Conservation (phyloP, 768 basidiomycete genomes). For the Auriscalpium orientale region DNA sequence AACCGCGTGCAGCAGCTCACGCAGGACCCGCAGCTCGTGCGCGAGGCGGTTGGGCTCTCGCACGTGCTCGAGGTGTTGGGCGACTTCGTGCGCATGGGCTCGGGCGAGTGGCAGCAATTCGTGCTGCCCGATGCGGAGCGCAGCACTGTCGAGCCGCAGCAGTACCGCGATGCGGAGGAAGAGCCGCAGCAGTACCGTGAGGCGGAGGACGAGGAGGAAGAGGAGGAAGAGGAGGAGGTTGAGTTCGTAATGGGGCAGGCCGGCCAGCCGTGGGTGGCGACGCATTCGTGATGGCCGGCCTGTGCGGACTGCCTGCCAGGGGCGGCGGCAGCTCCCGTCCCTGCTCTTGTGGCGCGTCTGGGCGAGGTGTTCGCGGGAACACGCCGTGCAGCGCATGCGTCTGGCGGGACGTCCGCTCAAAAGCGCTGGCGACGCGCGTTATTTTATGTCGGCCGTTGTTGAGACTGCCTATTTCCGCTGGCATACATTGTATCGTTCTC, state of each 20-base stretch:
- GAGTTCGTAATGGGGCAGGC: conserved; percentile 60
- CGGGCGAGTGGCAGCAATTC: conserved; percentile 50
- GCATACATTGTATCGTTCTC: too few relatives aligned
- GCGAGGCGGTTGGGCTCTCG: conserved; percentile 63
- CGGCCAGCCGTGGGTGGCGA: conserved; percentile 15
- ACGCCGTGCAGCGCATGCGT: too few relatives aligned
- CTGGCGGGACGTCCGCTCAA: too few relatives aligned
- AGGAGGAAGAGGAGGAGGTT: conserved; percentile 71
- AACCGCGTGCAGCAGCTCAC: conserved; percentile 73
- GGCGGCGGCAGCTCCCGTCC: not conserved
- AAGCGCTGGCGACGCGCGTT: too few relatives aligned
- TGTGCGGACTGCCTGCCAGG: too few relatives aligned
- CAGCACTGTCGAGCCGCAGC: conserved; percentile 32
- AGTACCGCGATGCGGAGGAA: not conserved
- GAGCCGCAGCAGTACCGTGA: not conserved
- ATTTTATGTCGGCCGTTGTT: too few relatives aligned
- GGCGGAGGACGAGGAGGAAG: conserved; percentile 25
- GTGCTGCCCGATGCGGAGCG: conserved; percentile 53
- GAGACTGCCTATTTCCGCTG: too few relatives aligned
- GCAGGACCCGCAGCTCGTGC: conserved; percentile 47
- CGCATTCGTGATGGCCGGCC: not conserved
- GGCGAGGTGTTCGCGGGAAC: not conserved
- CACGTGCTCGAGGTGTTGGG: conserved; percentile 61
- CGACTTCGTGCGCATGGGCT: conserved; percentile 61
- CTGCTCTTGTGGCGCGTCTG: not conserved